These are phyloP conservation scores for Microglena sp. DNA, from an alignment of 139 green algal genomes.

Conservation along the genomic window DNA sequence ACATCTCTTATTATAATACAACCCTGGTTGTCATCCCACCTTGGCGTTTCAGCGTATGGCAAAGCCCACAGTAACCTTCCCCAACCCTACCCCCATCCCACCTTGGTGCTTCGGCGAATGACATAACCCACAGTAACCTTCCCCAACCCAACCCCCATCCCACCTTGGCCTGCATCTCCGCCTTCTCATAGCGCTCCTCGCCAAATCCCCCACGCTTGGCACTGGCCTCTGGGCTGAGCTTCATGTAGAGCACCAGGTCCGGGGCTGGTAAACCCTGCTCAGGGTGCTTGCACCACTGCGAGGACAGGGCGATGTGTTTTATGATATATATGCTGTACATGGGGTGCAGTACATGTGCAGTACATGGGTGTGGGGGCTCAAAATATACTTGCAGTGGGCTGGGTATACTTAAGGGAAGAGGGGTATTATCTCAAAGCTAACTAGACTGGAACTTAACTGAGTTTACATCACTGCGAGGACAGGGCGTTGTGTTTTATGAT, in stretches of 20 bases:
- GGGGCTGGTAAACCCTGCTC: slow-evolving; percentile 70
- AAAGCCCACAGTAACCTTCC: not conserved
- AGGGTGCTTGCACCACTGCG: slow-evolving; percentile 49
- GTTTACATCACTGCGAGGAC: too few relatives aligned
- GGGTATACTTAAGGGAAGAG: too few relatives aligned
- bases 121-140: too few relatives aligned
- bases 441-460: too few relatives aligned
- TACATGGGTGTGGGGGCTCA: too few relatives aligned
- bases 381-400: too few relatives aligned
- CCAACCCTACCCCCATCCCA: not conserved
- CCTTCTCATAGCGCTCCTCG: slow-evolving; percentile 78
- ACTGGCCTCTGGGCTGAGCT: slow-evolving; percentile 45
- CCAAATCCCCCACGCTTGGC: slow-evolving; percentile 69
- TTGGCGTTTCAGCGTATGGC: not conserved
- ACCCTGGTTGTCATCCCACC: not conserved
- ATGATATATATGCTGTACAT: too few relatives aligned
- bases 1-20: not conserved
- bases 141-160: not conserved
- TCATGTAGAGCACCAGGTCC: slow-evolving; percentile 78
- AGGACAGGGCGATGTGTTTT: too few relatives aligned
- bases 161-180: slow-evolving; percentile 54
- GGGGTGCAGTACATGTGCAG: too few relatives aligned
- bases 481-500: too few relatives aligned
- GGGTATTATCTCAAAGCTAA: too few relatives aligned
- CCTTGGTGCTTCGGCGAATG: not conserved